phyloP scores from a whole-genome alignment of 2,329 filamentous ascomycete species.

The Colletotrichum paranaense region DNA sequence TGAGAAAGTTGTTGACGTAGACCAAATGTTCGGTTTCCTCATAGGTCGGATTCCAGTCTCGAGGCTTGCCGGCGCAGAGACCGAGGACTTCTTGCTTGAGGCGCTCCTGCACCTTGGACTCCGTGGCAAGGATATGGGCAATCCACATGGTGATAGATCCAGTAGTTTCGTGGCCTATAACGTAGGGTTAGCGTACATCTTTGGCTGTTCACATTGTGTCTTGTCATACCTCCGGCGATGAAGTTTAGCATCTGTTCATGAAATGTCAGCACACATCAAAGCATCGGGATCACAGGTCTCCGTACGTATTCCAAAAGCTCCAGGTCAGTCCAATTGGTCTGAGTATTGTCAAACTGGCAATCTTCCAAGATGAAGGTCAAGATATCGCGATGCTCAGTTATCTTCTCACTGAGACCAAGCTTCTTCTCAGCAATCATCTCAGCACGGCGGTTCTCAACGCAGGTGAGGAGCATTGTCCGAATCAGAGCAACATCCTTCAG shows the following conservation, averaged over 20 bases:
- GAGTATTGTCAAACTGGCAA: conserved; percentile 24
- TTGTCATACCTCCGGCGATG: conserved; percentile 33
- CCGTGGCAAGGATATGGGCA: conserved; percentile 23
- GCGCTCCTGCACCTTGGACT: conserved; percentile 15
- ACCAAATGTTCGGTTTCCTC: conserved; percentile 59
- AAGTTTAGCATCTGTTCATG: conserved; percentile 40
- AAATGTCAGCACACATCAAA: conserved; percentile 33
- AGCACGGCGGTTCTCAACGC: conserved; percentile 43
- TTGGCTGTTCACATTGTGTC: no score
- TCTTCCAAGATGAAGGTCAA: conserved; percentile 44
- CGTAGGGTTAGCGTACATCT: background rate
- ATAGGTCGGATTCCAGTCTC: conserved; percentile 46
- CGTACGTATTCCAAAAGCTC: conserved; percentile 42
- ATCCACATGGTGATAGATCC: conserved; percentile 36
- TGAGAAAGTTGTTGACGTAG: conserved; percentile 51
- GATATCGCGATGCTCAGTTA: conserved; percentile 37
- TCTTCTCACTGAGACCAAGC: conserved; percentile 34
- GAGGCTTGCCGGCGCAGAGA: conserved; percentile 47
- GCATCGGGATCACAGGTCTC: background rate
- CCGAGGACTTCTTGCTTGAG: conserved; percentile 21
- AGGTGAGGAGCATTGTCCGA: conserved; percentile 44
- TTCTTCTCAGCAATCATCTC: conserved; percentile 38
- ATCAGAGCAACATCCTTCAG: conserved; percentile 47
- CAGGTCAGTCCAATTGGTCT: conserved; percentile 37
- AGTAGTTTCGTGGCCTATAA: conserved; percentile 32